Percentiles rank a stretch among this genome's conserved stretches.
These are phyloP conservation scores for Pulveroboletus sp. DNA, from an alignment of 768 basidiomycete genomes.

Conservation along the genomic window DNA sequence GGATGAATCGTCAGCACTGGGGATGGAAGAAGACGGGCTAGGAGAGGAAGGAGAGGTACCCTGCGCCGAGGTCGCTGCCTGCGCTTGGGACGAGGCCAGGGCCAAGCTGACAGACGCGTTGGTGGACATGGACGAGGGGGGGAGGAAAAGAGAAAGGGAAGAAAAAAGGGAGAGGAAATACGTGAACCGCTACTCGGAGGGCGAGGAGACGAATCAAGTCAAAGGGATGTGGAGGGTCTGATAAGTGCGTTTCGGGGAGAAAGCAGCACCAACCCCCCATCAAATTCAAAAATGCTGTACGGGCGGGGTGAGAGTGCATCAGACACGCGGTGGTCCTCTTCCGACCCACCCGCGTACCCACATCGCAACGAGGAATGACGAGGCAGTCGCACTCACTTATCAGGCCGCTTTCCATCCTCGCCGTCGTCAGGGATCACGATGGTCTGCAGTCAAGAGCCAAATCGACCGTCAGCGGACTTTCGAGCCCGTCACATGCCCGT, in stretches of 20 bases:
- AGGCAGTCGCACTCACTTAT: neutral
- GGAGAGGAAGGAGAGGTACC: constrained; percentile 20
- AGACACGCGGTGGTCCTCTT: constrained; percentile 1
- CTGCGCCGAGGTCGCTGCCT: constrained; percentile 1
- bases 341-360: neutral
- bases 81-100: neutral
- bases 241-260: neutral
- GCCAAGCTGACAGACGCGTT: neutral
- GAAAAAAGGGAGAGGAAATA: neutral
- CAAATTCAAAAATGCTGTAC: constrained; percentile 8
- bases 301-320: neutral
- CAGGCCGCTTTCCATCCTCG: neutral
- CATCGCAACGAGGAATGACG: too few species aligned
- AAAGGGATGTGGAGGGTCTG: too few species aligned
- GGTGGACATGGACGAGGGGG: constrained; percentile 19
- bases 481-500: neutral
- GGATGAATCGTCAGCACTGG: constrained; percentile 16
- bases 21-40: neutral
- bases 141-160: neutral
- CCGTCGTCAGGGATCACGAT: neutral
- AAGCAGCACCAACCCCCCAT: neutral
- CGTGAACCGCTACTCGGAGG: too few species aligned
- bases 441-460: neutral
- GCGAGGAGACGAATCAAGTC: neutral
- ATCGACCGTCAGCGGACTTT: neutral